A percentile compares a stretch with the other conserved stretches of the same genome.
Evolutionary conservation across 2,329 filamentous ascomycete genomes (phyloP).

Genomic region (Epichloe festucae): DNA sequence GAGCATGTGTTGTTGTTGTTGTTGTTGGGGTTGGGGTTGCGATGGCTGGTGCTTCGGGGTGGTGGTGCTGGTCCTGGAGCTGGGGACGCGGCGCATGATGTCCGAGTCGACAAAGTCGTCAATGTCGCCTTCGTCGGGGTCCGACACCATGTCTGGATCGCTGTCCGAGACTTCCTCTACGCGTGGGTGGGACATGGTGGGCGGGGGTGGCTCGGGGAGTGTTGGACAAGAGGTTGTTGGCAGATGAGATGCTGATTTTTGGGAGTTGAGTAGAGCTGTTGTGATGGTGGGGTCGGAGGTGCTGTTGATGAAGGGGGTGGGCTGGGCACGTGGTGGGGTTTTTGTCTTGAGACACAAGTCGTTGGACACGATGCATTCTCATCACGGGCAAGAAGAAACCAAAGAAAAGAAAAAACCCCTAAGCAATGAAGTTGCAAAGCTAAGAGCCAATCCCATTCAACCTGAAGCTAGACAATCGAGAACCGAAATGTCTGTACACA

Average conservation of each 20-base stretch:
- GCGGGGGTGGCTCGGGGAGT: neutral
- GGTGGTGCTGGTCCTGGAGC: slow-evolving; percentile 3
- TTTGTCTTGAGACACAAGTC: too few species aligned
- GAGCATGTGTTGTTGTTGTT: slow-evolving; percentile 7
- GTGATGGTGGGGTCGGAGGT: too few species aligned
- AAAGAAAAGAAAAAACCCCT: too few species aligned
- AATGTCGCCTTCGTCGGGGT: slow-evolving; percentile 80
- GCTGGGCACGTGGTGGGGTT: too few species aligned
- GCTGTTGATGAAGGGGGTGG: too few species aligned
- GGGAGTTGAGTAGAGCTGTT: neutral
- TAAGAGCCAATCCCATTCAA: too few species aligned
- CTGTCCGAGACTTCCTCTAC: slow-evolving; percentile 88
- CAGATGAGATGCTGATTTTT: neutral
- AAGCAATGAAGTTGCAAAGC: too few species aligned
- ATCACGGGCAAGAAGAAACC: too few species aligned
- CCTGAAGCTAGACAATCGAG: too few species aligned
- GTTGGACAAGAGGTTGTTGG: neutral
- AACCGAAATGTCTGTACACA: too few species aligned
- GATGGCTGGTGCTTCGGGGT: neutral
- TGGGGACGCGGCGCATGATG: slow-evolving; percentile 35
- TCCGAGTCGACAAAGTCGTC: slow-evolving; percentile 47
- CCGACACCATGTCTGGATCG: slow-evolving; percentile 50
- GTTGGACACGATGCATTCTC: too few species aligned
- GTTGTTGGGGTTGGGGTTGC: neutral
- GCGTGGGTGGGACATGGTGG: slow-evolving; percentile 64